Base-by-base conservation (phyloP, 352 stramenopile genomes). In the Vaucheria bursata region DNA sequence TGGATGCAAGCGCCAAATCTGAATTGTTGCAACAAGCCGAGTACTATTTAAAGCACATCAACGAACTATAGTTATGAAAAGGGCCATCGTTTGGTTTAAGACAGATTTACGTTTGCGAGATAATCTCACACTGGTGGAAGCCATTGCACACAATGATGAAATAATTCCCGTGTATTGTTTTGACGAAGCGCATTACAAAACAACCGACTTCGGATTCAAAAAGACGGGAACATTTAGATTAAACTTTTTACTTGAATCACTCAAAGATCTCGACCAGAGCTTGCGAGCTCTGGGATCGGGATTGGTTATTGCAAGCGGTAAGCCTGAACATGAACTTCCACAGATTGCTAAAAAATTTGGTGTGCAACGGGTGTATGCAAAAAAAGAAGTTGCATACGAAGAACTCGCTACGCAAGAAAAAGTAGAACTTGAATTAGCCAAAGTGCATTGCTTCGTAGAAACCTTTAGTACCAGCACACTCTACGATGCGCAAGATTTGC, bases 171-270 rank as follows among this genome's bases (percentile, higher is more conserved):
- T 72, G 12, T 72, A 72, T 35, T 72, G 65, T 35, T 72, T 72
- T 40, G 65, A 72, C 65, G 29, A 29, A 40, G 33, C 18, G 2
- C 36, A 36, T 35, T 72, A 50, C 65, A 35, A 34, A 2, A 18
- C 59, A 38, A 72, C 65, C 3, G 12, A 4, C 6, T 72, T 25
- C 12, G 65, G 65, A 29, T 8, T 1, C 31, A 36, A n/a, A 6
- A 72, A 72, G 8, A 72, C 65, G 2, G 65, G 65, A 29, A 2
- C 65, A 8, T 72, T 50, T 35, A 1, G 65, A 2, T 4, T 35
- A 2, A 66, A 87, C 87, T 94, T 94, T 81, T 73, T 91, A 6
- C 66, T 93, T 5, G 88, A 94, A 70, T 84, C 75, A n/a, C 85
- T 93, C 7, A 53, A 50, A 0, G 88, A 91, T 86, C 83, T 94